Base-by-base conservation (phyloP, 176 grass and related monocot species). In the Oryza longistaminata region DNA sequence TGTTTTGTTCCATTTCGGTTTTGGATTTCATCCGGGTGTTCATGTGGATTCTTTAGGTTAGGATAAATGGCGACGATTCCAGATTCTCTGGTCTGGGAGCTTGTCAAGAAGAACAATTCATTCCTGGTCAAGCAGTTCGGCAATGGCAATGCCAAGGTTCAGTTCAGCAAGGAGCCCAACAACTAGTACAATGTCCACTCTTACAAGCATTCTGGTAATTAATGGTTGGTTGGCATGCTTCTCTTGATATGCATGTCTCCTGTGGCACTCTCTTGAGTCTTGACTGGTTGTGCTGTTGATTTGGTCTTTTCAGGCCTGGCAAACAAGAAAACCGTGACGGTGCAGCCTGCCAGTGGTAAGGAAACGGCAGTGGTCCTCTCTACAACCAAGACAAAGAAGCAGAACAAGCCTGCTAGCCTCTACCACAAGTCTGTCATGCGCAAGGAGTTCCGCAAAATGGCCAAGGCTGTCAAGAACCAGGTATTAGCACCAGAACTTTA, bases 81-180 rank as follows among this genome's bases (percentile, higher is more conserved):
- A 7, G 93, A 93, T 6, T 90, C 90, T 66, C 81, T 95, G 15
- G 80, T 99, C 27, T 96, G 93, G 96, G 90, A 99, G 93, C 81
- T 99, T 25, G 93, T 99, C 53, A 94, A 91, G 84, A 94, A 92
- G 71, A 94, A 96, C 81, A 98, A 98, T 76, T 76, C 79, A 68
- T 98, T 95, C 75, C 70, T 92, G 11, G 76, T 99, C 72, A 99
- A 96, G 86, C 90, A 99, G 79, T 99, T 96, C 40, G 93, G 91
- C 35, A 99, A 92, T 11, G 88, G 91, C 58, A 96, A 93, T 34
- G 86, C 96, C 53, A 92, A 85, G 81, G 93, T 94, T 17, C 93
- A 96, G 81, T 99, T 99, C 91, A 92, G 84, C 90, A 99, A 89
- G 84, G 91, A 99, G 93, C 83, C 93, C 9, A 99, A 94, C 89